These are phyloP conservation scores for Ceratocystis cacaofunesta DNA, from an alignment of 2,329 filamentous ascomycete species.

Conservation along the genomic window DNA sequence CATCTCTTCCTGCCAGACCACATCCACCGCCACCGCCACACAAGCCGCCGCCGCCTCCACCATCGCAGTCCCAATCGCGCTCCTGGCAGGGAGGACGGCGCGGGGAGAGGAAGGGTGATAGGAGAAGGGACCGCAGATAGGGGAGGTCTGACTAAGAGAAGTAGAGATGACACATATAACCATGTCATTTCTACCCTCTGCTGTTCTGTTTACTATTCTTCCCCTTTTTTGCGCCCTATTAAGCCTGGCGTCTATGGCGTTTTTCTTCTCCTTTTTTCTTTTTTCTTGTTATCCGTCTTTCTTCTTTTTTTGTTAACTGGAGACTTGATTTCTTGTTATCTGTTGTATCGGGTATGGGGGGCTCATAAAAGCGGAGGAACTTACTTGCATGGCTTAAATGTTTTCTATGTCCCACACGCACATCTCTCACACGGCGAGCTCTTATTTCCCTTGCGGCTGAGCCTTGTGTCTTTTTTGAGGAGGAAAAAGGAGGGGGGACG, in stretches of 20 bases:
- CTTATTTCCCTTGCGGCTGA: neutral
- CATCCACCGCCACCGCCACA: conserved; percentile 1
- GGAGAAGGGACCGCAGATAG: conserved; percentile 12
- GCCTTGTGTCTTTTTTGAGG: neutral
- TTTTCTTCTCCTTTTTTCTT: neutral
- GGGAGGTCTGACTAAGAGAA: neutral
- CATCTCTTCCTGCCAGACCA: conserved; percentile 12
- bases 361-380: neutral
- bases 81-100: conserved; percentile 7
- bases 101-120: conserved; percentile 10
- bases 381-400: neutral
- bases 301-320: neutral
- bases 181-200: neutral
- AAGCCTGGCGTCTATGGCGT: neutral
- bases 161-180: neutral
- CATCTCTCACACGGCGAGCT: neutral
- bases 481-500: neutral
- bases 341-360: neutral
- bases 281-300: neutral
- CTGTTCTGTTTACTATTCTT: neutral
- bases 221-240: neutral
- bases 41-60: conserved; percentile 13
- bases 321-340: neutral
- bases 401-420: neutral
- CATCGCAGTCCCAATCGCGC: neutral